phyloP scores from a whole-genome alignment of 257 asterid species.

The Misopates orontium region DNA sequence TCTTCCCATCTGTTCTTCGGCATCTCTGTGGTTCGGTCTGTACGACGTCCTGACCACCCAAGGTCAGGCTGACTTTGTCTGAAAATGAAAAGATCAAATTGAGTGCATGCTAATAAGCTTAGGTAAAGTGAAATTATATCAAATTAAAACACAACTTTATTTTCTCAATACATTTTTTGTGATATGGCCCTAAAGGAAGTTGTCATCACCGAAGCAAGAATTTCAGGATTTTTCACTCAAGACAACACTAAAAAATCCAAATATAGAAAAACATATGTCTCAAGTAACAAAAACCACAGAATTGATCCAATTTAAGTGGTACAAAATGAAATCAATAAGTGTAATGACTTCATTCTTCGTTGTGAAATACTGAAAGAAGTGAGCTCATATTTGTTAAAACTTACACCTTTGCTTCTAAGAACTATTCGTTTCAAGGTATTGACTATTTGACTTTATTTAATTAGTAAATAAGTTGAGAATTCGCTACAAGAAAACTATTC shows the following conservation, averaged over 20 bases:
- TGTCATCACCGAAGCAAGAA: too few relatives aligned
- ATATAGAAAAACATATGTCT: too few relatives aligned
- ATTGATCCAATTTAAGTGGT: background rate
- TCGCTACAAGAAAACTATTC: background rate
- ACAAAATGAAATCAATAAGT: background rate
- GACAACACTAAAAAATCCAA: too few relatives aligned
- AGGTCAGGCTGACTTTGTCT: slow-evolving; percentile 29
- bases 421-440: background rate
- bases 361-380: background rate
- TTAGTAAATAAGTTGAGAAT: background rate
- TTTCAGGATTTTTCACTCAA: too few relatives aligned
- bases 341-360: too few relatives aligned
- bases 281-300: too few relatives aligned
- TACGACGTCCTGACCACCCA: slow-evolving; percentile 18
- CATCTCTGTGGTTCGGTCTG: slow-evolving; percentile 49
- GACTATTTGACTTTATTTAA: background rate
- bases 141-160: too few relatives aligned
- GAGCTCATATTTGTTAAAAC: background rate
- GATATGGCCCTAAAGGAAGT: too few relatives aligned
- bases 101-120: too few relatives aligned
- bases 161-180: too few relatives aligned
- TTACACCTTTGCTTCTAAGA: background rate
- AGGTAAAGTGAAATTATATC: too few relatives aligned
- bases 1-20: slow-evolving; percentile 76
- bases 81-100: background rate